Evolutionary conservation across 108 stramenopile genomes (phyloP).

Genomic region (Skeletonema grethae): DNA sequence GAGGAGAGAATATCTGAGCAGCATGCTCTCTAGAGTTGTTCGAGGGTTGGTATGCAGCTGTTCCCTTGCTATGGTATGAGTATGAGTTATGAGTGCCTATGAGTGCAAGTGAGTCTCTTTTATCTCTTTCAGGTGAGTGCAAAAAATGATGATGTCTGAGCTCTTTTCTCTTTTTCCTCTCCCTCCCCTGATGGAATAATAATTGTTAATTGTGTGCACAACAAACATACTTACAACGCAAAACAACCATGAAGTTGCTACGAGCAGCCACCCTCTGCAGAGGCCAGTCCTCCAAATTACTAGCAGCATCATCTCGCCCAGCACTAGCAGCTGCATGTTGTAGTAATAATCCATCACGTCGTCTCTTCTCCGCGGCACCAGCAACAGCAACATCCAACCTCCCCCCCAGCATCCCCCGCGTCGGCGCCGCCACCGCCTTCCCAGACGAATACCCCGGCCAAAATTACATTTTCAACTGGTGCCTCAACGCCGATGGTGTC

Average conservation of each 20-base stretch:
- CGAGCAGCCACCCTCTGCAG: conserved; percentile 3
- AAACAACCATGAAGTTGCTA: background rate
- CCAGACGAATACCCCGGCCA: conserved; percentile 89
- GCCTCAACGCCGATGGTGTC: conserved; percentile 84
- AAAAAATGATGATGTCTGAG: too few relatives aligned
- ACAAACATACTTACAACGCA: too few relatives aligned
- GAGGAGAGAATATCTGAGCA: background rate
- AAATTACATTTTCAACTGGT: conserved; percentile 90
- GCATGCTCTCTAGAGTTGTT: background rate
- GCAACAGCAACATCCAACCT: conserved; percentile 24
- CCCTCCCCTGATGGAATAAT: too few relatives aligned
- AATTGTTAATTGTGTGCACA: too few relatives aligned
- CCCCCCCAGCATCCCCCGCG: conserved; percentile 68
- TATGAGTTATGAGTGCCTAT: too few relatives aligned
- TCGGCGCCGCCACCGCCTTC: conserved; percentile 63
- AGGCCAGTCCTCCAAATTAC: conserved; percentile 7
- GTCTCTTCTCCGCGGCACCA: conserved; percentile 14
- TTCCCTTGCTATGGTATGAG: too few relatives aligned
- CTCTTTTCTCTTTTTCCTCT: too few relatives aligned
- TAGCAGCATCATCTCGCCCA: background rate
- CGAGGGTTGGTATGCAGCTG: too few relatives aligned
- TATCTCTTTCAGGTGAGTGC: too few relatives aligned
- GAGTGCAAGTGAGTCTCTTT: too few relatives aligned
- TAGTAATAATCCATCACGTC: background rate
- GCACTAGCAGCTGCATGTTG: background rate